Evolutionary conservation across 2,329 filamentous ascomycete genomes (phyloP), one percentile per base, ranked within the genome.

Genomic region (Aspergillus uvarum): DNA sequence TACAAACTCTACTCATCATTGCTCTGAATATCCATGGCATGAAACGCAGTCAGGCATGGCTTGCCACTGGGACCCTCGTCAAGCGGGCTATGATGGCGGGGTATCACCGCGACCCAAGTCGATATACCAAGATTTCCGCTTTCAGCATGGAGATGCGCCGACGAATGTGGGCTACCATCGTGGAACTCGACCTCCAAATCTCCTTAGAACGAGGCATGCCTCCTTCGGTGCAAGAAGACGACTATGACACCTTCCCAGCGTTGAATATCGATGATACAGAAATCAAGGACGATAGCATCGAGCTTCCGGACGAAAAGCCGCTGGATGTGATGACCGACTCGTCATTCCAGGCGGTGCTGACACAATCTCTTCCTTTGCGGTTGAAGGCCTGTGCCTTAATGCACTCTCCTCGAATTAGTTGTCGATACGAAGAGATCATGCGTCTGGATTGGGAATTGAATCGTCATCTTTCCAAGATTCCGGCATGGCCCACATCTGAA

Each of bases 121-220:
- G 68, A 24, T 72, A 73, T 56, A 67, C 69, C 8, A 70, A 63
- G 5, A 74, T 77, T 14, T 77, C 75, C 0, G 58, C 65, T 1
- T 79, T 79, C 59, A 75, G 78, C 32, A 74, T 74, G 56, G 77
- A 80, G 63, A 78, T 79, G 79, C 79, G 84, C 54, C 77, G 82
- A 55, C 77, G 84, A 48, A 72, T 87, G 2, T 87, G 85, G 85
- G 77, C 76, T 2, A 85, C 84, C 1, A 82, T 85, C 10, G 71
- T 83, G 10, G 83, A 87, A 64, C 70, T 86, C 26, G 84, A 87
- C 58, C 68, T 85, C 2, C 83, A 86, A 64, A 77, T 82, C 0
- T 82, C 82, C 1, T 72, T 86, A 14, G 83, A 86, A 61, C 77
- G 78, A 12, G 85, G 85, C 0, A 81, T 86, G 73, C 79, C 81